phyloP scores from a whole-genome alignment of 2,329 filamentous ascomycete species.

The Neonectria magnoliae region DNA sequence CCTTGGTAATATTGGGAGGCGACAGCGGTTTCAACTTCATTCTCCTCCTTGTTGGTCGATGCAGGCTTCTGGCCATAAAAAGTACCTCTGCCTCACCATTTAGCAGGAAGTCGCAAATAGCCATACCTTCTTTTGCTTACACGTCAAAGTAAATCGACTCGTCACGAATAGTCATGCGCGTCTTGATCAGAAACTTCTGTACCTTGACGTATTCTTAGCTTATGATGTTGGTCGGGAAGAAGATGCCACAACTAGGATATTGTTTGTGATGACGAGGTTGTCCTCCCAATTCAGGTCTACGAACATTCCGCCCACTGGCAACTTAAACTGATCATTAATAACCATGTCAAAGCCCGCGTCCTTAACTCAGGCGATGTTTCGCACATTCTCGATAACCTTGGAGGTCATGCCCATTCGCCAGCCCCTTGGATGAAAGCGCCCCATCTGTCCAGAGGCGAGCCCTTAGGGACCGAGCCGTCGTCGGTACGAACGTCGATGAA shows the following conservation, averaged over 20 bases:
- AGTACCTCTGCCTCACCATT: not conserved
- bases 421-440: slow-evolving; percentile 37
- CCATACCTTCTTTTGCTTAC: slow-evolving; percentile 23
- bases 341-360: slow-evolving; percentile 42
- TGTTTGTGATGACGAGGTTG: slow-evolving; percentile 43
- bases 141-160: slow-evolving; percentile 35
- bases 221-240: slow-evolving; percentile 43
- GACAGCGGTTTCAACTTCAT: not conserved
- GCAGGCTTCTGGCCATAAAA: not conserved
- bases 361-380: slow-evolving; percentile 32
- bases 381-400: slow-evolving; percentile 36
- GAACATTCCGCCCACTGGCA: slow-evolving; percentile 38
- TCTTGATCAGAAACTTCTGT: slow-evolving; percentile 38
- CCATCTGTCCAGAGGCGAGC: slow-evolving; percentile 33
- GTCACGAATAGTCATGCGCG: slow-evolving; percentile 37
- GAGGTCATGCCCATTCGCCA: slow-evolving; percentile 42
- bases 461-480: slow-evolving; percentile 40
- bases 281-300: slow-evolving; percentile 37
- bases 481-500: slow-evolving; percentile 39
- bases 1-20: not conserved
- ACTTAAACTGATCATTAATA: slow-evolving; percentile 37
- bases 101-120: not conserved
- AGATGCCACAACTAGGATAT: slow-evolving; percentile 40
- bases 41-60: not conserved
- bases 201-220: slow-evolving; percentile 39